A percentile compares a stretch with the other conserved stretches of the same genome.
Evolutionary conservation across 2,329 filamentous ascomycete genomes (phyloP).

Genomic region (Colletotrichum sp.): DNA sequence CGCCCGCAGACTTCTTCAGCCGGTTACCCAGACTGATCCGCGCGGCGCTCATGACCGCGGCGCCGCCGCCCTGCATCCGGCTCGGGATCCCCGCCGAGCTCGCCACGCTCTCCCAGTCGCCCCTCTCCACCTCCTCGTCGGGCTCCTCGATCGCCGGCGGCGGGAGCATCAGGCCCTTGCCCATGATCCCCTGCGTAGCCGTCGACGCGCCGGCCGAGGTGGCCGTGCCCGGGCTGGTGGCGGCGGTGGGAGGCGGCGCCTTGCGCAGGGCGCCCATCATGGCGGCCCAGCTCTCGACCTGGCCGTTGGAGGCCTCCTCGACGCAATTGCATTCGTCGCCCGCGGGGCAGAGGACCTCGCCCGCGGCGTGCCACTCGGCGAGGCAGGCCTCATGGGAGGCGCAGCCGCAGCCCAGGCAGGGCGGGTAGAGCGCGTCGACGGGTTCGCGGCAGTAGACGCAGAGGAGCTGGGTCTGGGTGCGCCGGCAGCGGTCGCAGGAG

Average conservation of each 20-base stretch:
- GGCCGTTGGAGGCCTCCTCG: conserved; percentile 58
- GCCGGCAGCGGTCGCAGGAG: conserved; percentile 52
- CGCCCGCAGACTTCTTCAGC: conserved; percentile 52
- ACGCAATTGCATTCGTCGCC: conserved; percentile 70
- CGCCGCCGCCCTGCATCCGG: conserved; percentile 27
- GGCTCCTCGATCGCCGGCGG: conserved; percentile 29
- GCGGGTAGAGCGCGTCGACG: conserved; percentile 62
- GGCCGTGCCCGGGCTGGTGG: neutral
- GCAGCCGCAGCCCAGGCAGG: conserved; percentile 68
- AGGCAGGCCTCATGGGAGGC: conserved; percentile 64
- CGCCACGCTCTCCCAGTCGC: conserved; percentile 41
- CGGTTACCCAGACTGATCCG: conserved; percentile 55
- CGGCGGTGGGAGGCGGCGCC: neutral
- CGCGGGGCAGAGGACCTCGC: conserved; percentile 63
- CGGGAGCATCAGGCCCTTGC: conserved; percentile 25
- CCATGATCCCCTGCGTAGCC: neutral
- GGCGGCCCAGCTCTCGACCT: conserved; percentile 67
- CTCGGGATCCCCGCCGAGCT: conserved; percentile 24
- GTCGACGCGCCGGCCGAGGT: neutral
- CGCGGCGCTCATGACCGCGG: conserved; percentile 37
- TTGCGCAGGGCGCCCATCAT: conserved; percentile 51
- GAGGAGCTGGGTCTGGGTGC: conserved; percentile 60
- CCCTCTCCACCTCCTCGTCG: conserved; percentile 35
- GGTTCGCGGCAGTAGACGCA: conserved; percentile 70
- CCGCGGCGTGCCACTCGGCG: conserved; percentile 61